Conservation (phyloP, 176 grass and related monocot genomes). For the Carex myosuroides region DNA sequence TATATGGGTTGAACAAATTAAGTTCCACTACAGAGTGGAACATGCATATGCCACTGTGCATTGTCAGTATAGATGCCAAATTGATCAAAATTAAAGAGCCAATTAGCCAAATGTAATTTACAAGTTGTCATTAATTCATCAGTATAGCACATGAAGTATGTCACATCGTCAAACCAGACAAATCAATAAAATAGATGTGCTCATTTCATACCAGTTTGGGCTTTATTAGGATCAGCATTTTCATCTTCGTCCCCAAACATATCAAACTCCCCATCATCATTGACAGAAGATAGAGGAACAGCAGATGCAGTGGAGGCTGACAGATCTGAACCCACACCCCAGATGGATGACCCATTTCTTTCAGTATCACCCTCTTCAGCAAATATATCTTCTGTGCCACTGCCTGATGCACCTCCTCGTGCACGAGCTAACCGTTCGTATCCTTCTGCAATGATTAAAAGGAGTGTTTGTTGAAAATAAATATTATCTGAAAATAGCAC, state of each 20-base stretch:
- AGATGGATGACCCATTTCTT: slow-evolving; percentile 35
- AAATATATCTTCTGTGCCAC: slow-evolving; percentile 38
- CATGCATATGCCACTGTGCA: neutral
- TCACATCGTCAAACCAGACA: slow-evolving; percentile 4
- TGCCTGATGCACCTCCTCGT: slow-evolving; percentile 41
- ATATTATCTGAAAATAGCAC: neutral
- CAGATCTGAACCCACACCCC: slow-evolving; percentile 40
- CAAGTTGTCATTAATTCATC: neutral
- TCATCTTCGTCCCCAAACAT: slow-evolving; percentile 88
- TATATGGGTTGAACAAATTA: neutral
- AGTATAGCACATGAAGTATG: neutral
- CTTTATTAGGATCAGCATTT: slow-evolving; percentile 35
- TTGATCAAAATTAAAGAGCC: neutral
- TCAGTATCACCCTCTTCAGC: slow-evolving; percentile 34
- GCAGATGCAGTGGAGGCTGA: slow-evolving; percentile 39
- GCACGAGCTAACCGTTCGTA: slow-evolving; percentile 68
- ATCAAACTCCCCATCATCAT: slow-evolving; percentile 56
- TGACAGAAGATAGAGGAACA: slow-evolving; percentile 20
- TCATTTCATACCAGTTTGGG: neutral
- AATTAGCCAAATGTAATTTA: neutral
- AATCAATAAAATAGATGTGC: slow-evolving; percentile 23
- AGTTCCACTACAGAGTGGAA: neutral
- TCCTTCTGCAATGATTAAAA: slow-evolving; percentile 48
- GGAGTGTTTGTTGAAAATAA: neutral
- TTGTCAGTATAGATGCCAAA: neutral